Evolutionary conservation across 2,329 filamentous ascomycete species (phyloP), one percentile per base, ranked within the genome.

Genomic region (Parastagonospora nodorum): DNA sequence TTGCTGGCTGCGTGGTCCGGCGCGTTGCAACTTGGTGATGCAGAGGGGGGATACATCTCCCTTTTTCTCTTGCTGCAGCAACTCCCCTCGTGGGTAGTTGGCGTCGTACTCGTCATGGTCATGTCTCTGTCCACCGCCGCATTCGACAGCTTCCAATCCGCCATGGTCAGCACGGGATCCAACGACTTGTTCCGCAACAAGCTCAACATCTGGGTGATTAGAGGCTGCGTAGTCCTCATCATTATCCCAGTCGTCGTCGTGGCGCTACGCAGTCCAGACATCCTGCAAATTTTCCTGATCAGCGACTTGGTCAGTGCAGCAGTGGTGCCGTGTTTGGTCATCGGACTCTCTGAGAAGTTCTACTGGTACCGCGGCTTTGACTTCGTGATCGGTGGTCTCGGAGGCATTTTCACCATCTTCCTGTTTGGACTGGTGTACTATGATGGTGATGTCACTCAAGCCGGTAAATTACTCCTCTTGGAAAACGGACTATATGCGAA

Each of bases 101-200:
- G 89, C 46, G 83, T 94, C 57, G 84, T 93, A 0, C 79, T 94
- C 8, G 86, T 93, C 68, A 92, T 94, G 88, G 84, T 89, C 1
- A 84, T 92, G 29, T 84, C 84, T 8, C 82, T 94, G 45, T 89
- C 85, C 64, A 90, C 88, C 2, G 87, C 90, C 0, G 85, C 89
- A 0, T 93, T 94, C 57, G 90, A 94, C 77, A 88, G 83, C 55
- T 80, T 93, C 32, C 90, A 93, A 74, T 88, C 86, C 2, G 88
- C 90, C 60, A 92, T 94, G 87, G 87, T 93, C 7, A 90, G 88
- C n/a, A 89, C 88, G 0, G 88, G 87, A 11, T 91, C 88, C 59
- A 93, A 93, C 76, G 90, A 94, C 68, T 75, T 94, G 11, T 93
- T 93, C 81, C 86, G 89, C 63, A 94, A 94, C 80, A 84, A 82